Conservation (phyloP, 2,329 filamentous ascomycete species). For the Tolypocladium nubicola region DNA sequence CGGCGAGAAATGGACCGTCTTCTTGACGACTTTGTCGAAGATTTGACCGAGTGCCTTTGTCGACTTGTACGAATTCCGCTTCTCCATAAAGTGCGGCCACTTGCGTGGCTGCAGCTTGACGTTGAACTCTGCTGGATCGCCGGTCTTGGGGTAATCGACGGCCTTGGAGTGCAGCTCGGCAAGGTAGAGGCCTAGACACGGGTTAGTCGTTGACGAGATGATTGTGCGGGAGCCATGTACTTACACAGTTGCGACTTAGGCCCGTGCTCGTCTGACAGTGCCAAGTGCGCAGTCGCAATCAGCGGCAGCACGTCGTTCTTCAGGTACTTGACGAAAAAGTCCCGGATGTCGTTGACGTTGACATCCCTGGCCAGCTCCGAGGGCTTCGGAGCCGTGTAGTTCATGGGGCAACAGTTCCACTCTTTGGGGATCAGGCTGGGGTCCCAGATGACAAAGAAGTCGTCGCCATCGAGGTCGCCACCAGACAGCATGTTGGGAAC, state of each 20-base stretch:
- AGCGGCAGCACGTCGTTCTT: constrained; percentile 73
- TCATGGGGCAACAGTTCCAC: constrained; percentile 71
- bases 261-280: constrained; percentile 59
- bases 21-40: constrained; percentile 58
- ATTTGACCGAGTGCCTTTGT: constrained; percentile 65
- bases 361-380: constrained; percentile 50
- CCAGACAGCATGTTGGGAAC: constrained; percentile 92
- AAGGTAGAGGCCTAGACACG: constrained; percentile 47
- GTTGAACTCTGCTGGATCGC: constrained; percentile 61
- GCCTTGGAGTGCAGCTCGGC: constrained; percentile 79
- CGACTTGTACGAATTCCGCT: constrained; percentile 54
- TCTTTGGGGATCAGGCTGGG: constrained; percentile 54
- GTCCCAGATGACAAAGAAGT: constrained; percentile 94
- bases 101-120: constrained; percentile 44
- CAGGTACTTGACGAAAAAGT: constrained; percentile 88
- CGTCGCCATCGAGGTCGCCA: constrained; percentile 90
- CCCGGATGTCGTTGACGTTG: constrained; percentile 59
- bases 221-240: constrained; percentile 11
- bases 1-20: constrained; percentile 57
- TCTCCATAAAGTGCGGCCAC: constrained; percentile 89
- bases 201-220: neutral
- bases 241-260: constrained; percentile 59
- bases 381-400: constrained; percentile 53
- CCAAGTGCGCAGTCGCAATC: constrained; percentile 78
- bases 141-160: constrained; percentile 91